phyloP scores from a whole-genome alignment of 495 filamentous ascomycete species.

The Penicillium cataractarum region DNA sequence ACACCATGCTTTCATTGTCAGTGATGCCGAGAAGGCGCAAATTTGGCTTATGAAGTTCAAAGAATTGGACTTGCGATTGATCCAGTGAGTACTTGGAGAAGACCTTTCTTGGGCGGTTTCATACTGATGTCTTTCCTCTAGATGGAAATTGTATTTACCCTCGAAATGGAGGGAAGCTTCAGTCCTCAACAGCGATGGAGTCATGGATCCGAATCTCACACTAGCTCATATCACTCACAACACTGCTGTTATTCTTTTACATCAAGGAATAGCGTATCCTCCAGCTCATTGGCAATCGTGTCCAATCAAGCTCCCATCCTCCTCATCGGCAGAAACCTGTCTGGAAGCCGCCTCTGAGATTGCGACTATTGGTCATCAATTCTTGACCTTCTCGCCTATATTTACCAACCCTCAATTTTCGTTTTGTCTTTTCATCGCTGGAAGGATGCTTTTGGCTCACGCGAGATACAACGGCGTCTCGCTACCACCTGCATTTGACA shows the following conservation, averaged over 20 bases:
- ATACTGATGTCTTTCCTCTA: conserved; percentile 33
- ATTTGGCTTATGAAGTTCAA: conserved; percentile 38
- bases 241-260: conserved; percentile 29
- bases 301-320: conserved; percentile 23
- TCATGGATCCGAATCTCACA: conserved; percentile 33
- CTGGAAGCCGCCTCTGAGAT: conserved; percentile 31
- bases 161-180: conserved; percentile 27
- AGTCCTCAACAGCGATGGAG: conserved; percentile 16
- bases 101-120: too few species aligned
- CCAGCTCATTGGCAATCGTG: conserved; percentile 23
- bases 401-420: conserved; percentile 31
- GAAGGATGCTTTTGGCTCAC: conserved; percentile 38
- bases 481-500: conserved; percentile 29
- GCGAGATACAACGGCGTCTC: conserved; percentile 25
- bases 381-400: conserved; percentile 22
- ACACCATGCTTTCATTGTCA: conserved; percentile 23
- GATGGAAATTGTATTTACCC: conserved; percentile 36
- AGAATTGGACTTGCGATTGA: conserved; percentile 22
- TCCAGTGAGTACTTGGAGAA: conserved; percentile 15
- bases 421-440: conserved; percentile 34
- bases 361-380: conserved; percentile 23
- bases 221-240: conserved; percentile 33
- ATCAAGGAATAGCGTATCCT: conserved; percentile 32
- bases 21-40: conserved; percentile 30
- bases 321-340: conserved; percentile 28